Evolutionary conservation across 1,139 yeast species (phyloP).

Genomic region (Zygosaccharomyces pseudobailii): DNA sequence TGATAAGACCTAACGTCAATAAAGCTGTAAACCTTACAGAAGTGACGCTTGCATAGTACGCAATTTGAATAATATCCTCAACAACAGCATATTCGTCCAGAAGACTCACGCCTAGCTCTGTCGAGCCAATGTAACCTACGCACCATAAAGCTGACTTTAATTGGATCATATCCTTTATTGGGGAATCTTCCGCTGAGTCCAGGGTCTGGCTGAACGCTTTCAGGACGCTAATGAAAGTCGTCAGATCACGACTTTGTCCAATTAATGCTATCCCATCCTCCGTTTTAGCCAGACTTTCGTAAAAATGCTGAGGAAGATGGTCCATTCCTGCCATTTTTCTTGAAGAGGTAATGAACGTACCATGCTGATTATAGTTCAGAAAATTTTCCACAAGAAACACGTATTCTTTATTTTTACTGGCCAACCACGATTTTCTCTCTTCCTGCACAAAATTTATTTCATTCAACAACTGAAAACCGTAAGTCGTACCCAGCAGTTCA

Average conservation of each 20-base stretch:
- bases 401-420: constrained; percentile 48
- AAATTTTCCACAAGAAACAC: constrained; percentile 47
- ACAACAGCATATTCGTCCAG: constrained; percentile 59
- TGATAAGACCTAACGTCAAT: constrained; percentile 68
- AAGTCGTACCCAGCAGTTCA: constrained; percentile 49
- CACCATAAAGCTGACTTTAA: constrained; percentile 84
- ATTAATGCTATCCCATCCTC: constrained; percentile 66
- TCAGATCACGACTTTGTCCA: constrained; percentile 45
- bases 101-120: constrained; percentile 60
- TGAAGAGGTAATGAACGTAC: constrained; percentile 1
- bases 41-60: constrained; percentile 53
- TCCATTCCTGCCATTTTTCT: constrained; percentile 3
- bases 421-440: constrained; percentile 57
- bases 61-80: constrained; percentile 49
- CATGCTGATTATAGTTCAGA: constrained; percentile 19
- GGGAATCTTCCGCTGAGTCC: constrained; percentile 22
- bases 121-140: constrained; percentile 74
- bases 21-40: constrained; percentile 73
- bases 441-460: constrained; percentile 49
- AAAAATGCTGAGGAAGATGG: constrained; percentile 61
- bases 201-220: constrained; percentile 34
- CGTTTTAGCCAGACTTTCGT: constrained; percentile 73
- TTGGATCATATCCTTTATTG: constrained; percentile 35
- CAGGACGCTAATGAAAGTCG: constrained; percentile 41
- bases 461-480: constrained; percentile 51